These are phyloP conservation scores for Hyaloraphidium curvatum DNA, from an alignment of 192 early-diverging fungal species.

Conservation along the genomic window DNA sequence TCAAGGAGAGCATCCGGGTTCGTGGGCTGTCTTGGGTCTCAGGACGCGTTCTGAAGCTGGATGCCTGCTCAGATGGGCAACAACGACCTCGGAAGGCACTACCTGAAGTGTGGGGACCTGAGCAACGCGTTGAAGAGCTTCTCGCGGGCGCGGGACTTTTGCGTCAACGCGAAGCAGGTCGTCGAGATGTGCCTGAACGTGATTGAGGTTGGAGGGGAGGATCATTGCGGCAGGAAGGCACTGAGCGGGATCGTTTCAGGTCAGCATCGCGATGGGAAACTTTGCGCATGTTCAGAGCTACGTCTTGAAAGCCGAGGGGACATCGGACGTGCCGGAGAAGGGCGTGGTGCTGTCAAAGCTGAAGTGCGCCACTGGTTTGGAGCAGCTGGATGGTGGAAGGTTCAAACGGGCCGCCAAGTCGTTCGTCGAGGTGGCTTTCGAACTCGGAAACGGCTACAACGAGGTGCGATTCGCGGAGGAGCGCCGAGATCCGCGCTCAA, in stretches of 20 bases:
- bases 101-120: slow-evolving; percentile 49
- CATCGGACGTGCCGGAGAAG: slow-evolving; percentile 41
- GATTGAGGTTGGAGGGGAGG: slow-evolving; percentile 33
- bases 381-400: slow-evolving; percentile 33
- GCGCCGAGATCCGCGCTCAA: background rate
- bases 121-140: slow-evolving; percentile 44
- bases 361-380: slow-evolving; percentile 40
- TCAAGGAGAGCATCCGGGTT: slow-evolving; percentile 76
- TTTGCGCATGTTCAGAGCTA: slow-evolving; percentile 47
- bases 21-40: background rate
- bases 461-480: slow-evolving; percentile 20
- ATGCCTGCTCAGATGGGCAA: slow-evolving; percentile 40
- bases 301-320: slow-evolving; percentile 46
- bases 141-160: slow-evolving; percentile 52
- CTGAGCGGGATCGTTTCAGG: slow-evolving; percentile 16
- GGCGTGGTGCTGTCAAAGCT: slow-evolving; percentile 32
- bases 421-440: slow-evolving; percentile 40
- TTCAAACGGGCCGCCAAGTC: slow-evolving; percentile 36
- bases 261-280: slow-evolving; percentile 44
- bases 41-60: background rate
- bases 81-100: slow-evolving; percentile 62
- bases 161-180: slow-evolving; percentile 49
- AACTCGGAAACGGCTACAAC: slow-evolving; percentile 18
- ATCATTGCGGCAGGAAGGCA: background rate
- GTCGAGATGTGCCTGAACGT: slow-evolving; percentile 64